These are phyloP conservation scores for Umbelopsis sp. DNA, from an alignment of 192 early-diverging fungal species.

Conservation along the genomic window DNA sequence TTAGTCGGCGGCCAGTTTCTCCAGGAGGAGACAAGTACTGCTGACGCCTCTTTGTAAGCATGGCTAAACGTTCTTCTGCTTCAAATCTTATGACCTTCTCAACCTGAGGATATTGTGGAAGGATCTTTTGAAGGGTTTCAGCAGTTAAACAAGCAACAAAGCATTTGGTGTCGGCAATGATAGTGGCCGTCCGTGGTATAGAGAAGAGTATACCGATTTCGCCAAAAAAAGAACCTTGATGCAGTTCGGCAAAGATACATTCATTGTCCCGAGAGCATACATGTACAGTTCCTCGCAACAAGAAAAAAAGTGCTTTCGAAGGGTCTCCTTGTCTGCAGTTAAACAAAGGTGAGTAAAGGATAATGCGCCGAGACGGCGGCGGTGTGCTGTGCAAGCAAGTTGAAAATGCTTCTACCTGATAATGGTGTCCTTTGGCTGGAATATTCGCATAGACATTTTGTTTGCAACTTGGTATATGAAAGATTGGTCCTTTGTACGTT, in stretches of 20 bases:
- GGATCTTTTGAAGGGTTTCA: slow-evolving; percentile 54
- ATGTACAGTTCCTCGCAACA: slow-evolving; percentile 49
- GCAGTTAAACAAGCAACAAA: slow-evolving; percentile 62
- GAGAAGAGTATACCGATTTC: slow-evolving; percentile 77
- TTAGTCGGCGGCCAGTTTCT: not conserved
- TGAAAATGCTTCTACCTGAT: slow-evolving; percentile 6
- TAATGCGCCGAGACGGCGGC: not conserved
- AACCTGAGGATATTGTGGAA: slow-evolving; percentile 66
- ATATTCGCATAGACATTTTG: slow-evolving; percentile 32
- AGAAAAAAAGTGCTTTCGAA: slow-evolving; percentile 58
- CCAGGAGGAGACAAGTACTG: not conserved
- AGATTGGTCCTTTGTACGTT: slow-evolving; percentile 32
- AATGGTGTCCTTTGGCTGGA: slow-evolving; percentile 28
- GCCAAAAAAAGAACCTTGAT: slow-evolving; percentile 76
- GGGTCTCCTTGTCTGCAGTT: slow-evolving; percentile 33
- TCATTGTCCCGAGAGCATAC: slow-evolving; percentile 55
- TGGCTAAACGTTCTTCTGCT: slow-evolving; percentile 62
- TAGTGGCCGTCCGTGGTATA: slow-evolving; percentile 71
- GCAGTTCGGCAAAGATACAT: slow-evolving; percentile 53
- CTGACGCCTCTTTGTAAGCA: slow-evolving; percentile 41
- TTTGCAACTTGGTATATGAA: slow-evolving; percentile 36
- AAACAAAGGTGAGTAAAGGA: not conserved
- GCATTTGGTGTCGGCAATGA: slow-evolving; percentile 66
- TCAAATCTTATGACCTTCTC: slow-evolving; percentile 55
- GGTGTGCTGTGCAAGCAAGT: not conserved